phyloP scores from a whole-genome alignment of 2,329 filamentous ascomycete genomes.

The Chaetomium globosum region DNA sequence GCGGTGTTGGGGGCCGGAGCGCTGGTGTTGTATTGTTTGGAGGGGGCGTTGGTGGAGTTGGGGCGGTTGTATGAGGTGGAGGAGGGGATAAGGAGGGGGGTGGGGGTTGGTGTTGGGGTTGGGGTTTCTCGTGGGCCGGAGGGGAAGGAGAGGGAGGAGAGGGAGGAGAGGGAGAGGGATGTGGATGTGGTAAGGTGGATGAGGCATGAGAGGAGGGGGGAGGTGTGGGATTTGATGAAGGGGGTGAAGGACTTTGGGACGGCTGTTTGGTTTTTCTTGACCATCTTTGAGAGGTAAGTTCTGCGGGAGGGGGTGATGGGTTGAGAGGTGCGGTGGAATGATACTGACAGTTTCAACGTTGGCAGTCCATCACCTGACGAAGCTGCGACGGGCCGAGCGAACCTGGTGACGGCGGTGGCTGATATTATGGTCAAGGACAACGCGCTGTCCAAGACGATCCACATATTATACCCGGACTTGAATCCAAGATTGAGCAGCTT shows the following conservation, averaged over 20 bases:
- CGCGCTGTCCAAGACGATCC: not conserved
- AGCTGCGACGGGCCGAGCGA: not conserved
- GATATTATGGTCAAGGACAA: constrained; percentile 14
- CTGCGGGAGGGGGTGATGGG: too few species aligned
- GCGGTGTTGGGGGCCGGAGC: constrained; percentile 10
- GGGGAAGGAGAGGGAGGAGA: not conserved
- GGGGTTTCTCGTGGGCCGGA: not conserved
- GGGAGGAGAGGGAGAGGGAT: not conserved
- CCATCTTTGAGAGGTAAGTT: constrained; percentile 10
- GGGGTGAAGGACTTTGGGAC: constrained; percentile 17
- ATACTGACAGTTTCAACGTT: not conserved
- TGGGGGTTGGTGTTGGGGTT: not conserved
- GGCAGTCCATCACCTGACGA: not conserved
- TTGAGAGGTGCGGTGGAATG: too few species aligned
- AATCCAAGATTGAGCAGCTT: not conserved
- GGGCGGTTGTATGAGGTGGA: constrained; percentile 6
- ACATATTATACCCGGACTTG: constrained; percentile 14
- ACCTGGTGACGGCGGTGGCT: constrained; percentile 1
- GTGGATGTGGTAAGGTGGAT: not conserved
- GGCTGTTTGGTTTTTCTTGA: not conserved
- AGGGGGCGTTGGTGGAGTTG: constrained; percentile 11
- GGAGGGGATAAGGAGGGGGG: not conserved
- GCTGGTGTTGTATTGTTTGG: not conserved
- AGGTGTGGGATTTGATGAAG: constrained; percentile 20
- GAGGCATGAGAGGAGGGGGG: not conserved